These are phyloP conservation scores for Rehmannia glutinosa DNA, from an alignment of 257 asterid genomes.

Conservation along the genomic window DNA sequence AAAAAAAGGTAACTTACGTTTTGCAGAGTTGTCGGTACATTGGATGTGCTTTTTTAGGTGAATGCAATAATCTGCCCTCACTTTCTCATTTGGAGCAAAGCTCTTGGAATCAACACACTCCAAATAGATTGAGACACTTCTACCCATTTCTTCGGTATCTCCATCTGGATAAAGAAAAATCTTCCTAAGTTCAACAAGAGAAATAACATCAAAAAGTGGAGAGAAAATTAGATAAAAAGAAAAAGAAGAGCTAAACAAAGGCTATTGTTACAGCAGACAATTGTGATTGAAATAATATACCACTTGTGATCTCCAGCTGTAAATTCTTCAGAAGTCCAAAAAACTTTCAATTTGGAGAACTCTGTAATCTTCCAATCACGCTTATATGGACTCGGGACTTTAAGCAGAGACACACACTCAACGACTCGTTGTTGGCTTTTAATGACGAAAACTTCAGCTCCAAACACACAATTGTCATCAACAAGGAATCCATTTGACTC, in stretches of 20 bases:
- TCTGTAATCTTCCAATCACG: constrained; percentile 9
- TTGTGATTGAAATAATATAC: neutral
- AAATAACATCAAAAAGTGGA: neutral
- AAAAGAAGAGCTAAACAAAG: no score
- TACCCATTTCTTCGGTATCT: neutral
- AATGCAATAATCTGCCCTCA: neutral
- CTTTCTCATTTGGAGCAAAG: neutral
- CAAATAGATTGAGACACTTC: neutral
- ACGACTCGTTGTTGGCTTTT: neutral
- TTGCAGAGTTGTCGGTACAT: no score
- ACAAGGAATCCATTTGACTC: constrained; percentile 19
- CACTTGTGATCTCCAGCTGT: neutral
- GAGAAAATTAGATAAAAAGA: no score
- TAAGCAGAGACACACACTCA: constrained; percentile 4
- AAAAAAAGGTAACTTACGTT: no score
- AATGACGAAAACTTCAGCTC: constrained; percentile 19
- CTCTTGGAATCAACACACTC: neutral
- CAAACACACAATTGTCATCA: constrained; percentile 25
- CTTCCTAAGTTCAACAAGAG: neutral
- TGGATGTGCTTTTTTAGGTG: neutral
- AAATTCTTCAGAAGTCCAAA: constrained; percentile 1
- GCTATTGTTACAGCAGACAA: no score
- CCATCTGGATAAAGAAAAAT: neutral
- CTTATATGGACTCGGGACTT: neutral
- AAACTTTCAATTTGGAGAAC: neutral